These are phyloP conservation scores for Fusarium drepaniforme DNA, from an alignment of 2,329 filamentous ascomycete species.

Conservation along the genomic window DNA sequence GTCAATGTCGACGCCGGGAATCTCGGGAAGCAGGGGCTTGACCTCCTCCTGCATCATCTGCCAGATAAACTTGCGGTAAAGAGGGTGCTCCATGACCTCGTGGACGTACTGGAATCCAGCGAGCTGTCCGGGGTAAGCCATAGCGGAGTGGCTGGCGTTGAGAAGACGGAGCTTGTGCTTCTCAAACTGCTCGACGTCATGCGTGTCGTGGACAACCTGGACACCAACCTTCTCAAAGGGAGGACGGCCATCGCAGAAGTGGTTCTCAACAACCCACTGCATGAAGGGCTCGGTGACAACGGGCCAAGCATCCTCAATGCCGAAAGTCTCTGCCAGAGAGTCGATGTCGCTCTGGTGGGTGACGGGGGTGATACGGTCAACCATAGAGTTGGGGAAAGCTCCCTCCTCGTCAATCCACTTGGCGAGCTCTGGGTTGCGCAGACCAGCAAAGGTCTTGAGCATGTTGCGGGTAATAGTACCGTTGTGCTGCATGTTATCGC, in stretches of 20 bases:
- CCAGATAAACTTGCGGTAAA: slow-evolving; percentile 61
- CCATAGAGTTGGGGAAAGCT: slow-evolving; percentile 67
- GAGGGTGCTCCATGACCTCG: slow-evolving; percentile 63
- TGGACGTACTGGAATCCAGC: slow-evolving; percentile 67
- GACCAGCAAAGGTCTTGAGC: slow-evolving; percentile 62
- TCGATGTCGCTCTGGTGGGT: slow-evolving; percentile 59
- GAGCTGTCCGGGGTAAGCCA: slow-evolving; percentile 63
- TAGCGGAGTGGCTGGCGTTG: slow-evolving; percentile 65
- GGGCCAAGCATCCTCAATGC: slow-evolving; percentile 64
- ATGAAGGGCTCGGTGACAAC: slow-evolving; percentile 68
- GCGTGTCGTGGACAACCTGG: slow-evolving; percentile 63
- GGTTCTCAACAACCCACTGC: slow-evolving; percentile 68
- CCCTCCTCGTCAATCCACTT: slow-evolving; percentile 62
- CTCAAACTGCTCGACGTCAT: slow-evolving; percentile 66
- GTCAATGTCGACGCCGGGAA: slow-evolving; percentile 63
- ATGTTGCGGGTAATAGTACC: slow-evolving; percentile 65
- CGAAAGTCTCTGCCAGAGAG: slow-evolving; percentile 57
- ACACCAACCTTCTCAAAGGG: slow-evolving; percentile 65
- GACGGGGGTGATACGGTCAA: slow-evolving; percentile 67
- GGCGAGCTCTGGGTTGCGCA: slow-evolving; percentile 60
- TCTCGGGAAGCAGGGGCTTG: slow-evolving; percentile 63
- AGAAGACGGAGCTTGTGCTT: slow-evolving; percentile 68
- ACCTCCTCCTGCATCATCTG: slow-evolving; percentile 69
- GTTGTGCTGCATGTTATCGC: slow-evolving; percentile 70
- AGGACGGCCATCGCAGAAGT: slow-evolving; percentile 63